Evolutionary conservation across 2,329 filamentous ascomycete species (phyloP), one percentile per base, ranked within the genome.

Genomic region (Epichloe baconii): DNA sequence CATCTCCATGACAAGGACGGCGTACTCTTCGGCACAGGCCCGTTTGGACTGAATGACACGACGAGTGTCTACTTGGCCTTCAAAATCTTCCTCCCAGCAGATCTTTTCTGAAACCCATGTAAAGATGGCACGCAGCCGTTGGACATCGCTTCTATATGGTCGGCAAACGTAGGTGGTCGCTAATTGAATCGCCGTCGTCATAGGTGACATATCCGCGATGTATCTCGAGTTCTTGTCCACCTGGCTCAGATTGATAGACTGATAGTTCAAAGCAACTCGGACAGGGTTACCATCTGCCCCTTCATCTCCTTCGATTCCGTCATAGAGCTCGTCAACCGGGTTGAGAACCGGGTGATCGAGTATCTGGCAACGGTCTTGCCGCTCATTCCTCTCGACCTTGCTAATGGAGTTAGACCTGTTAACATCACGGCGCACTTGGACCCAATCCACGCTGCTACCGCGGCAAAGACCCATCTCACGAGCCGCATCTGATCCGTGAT

Each of bases 201-300:
- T 85, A 0, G 87, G 82, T 1, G 91, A 89, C 15, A 95, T 74
- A 58, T 80, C 88, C 62, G 81, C 86, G 56, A 97, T 78, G 66
- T 97, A 98, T 1, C 93, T 83, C 5, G 90, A 86, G 62, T 90
- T 95, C 69, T 98, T 98, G 72, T 98, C 93, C 1, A 98, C 93
- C 52, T 95, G 79, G 52, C 77, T 80, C 43, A 97, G 74, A 65
- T 91, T 95, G 47, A 89, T 82, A 7, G 76, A 72, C 46, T 81
- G 79, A 63, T 93, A 96, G 66, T 96, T 86, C 14, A 83, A 86
- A 2, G 90, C 83, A 48, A 94, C 83, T 10, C 74, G 73, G n/a
- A 98, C 83, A 0, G 90, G 85, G 56, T 85, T 76, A 1, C 90
- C 91, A 62, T 97, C 85, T 3, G 83, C 82, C 7, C 84, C 86